phyloP scores from a whole-genome alignment of 192 early-diverging fungal genomes.

The Backusella tarrabulga region DNA sequence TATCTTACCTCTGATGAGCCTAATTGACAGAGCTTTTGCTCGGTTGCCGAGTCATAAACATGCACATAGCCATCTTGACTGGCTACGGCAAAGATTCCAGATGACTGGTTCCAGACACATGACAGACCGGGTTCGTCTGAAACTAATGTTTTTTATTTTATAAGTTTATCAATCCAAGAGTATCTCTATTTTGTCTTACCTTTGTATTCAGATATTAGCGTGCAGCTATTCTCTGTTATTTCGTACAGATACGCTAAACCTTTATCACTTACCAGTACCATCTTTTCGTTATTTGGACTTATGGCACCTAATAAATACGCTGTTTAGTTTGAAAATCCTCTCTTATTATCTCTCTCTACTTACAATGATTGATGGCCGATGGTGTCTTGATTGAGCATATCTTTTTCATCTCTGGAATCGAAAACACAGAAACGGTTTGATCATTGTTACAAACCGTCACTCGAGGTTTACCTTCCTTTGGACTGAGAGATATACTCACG shows the following conservation, averaged over 20 bases:
- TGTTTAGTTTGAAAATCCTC: not conserved
- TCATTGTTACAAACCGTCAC: not conserved
- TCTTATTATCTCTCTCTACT: not conserved
- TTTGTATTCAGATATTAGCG: not conserved
- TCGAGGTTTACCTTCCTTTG: not conserved
- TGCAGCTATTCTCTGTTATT: not conserved
- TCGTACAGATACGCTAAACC: not conserved
- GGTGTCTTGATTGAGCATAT: not conserved
- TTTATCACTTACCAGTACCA: not conserved
- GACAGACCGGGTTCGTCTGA: conserved; percentile 86
- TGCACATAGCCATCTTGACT: conserved; percentile 90
- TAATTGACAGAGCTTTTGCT: conserved; percentile 74
- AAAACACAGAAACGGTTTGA: not conserved
- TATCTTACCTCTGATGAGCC: conserved; percentile 1
- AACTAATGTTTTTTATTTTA: conserved; percentile 36
- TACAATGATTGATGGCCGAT: not conserved
- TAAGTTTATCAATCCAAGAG: not conserved
- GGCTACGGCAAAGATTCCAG: conserved; percentile 92
- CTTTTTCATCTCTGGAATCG: not conserved
- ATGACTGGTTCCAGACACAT: conserved; percentile 91
- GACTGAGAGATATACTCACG: not conserved
- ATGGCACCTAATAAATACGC: not conserved
- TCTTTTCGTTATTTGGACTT: not conserved
- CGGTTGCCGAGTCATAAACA: conserved; percentile 87
- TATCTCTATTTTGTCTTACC: not conserved